These are phyloP conservation scores for Sophora flavescens DNA, from an alignment of 306 rosid species.

Conservation along the genomic window DNA sequence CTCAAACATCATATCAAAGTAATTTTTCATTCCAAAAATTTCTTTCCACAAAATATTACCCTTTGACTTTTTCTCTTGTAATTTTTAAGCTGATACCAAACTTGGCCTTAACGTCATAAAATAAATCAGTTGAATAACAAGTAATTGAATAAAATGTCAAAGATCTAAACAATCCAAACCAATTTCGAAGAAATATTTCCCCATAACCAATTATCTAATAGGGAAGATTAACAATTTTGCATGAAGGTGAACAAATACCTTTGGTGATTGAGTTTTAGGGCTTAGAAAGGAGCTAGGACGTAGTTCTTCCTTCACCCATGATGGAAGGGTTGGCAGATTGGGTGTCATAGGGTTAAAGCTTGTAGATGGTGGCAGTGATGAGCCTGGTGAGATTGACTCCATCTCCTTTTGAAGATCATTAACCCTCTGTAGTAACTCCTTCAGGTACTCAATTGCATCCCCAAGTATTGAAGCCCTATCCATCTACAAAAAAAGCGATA, in stretches of 20 bases:
- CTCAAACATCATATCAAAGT: too few relatives aligned
- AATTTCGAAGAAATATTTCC: conserved; percentile 3
- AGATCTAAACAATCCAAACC: not conserved
- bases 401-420: conserved; percentile 77
- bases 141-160: conserved; percentile 1
- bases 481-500: conserved; percentile 57
- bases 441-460: conserved; percentile 86
- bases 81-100: too few relatives aligned
- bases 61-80: too few relatives aligned
- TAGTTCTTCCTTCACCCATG: conserved; percentile 79
- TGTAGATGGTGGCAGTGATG: conserved; percentile 60
- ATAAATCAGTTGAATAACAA: not conserved
- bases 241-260: conserved; percentile 54
- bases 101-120: not conserved
- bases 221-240: not conserved
- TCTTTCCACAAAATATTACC: too few relatives aligned
- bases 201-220: not conserved
- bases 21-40: too few relatives aligned
- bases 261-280: conserved; percentile 72
- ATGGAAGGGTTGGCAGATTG: conserved; percentile 63
- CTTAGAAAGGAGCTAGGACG: conserved; percentile 66
- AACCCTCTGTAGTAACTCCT: conserved; percentile 81
- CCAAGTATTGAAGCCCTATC: conserved; percentile 94
- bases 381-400: conserved; percentile 62
- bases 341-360: conserved; percentile 76